Evolutionary conservation across 139 green algal genomes (phyloP).

Genomic region (Coelastrella sp.): DNA sequence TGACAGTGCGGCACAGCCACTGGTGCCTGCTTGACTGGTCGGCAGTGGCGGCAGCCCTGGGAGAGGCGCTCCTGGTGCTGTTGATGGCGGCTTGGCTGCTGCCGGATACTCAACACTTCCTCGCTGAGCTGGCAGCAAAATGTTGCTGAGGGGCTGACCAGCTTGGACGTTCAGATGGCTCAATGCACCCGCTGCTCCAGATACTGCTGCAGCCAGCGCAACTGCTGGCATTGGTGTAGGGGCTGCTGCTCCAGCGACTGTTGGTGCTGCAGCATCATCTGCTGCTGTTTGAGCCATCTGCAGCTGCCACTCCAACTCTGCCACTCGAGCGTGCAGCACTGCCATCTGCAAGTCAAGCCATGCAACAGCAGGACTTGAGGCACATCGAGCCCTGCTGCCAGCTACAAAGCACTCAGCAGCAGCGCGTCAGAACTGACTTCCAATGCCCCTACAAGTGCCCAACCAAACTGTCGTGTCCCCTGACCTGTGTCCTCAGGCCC

Average conservation of each 20-base stretch:
- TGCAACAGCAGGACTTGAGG: not conserved
- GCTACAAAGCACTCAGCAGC: no score
- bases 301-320: not conserved
- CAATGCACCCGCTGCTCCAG: not conserved
- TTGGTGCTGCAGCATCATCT: not conserved
- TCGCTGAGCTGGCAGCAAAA: not conserved
- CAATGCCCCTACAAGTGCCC: no score
- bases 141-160: not conserved
- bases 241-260: not conserved
- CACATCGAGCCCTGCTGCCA: no score
- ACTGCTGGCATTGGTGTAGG: not conserved
- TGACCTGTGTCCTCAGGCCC: constrained; percentile 7
- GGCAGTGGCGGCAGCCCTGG: not conserved
- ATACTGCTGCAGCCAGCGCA: not conserved
- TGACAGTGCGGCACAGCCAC: not conserved
- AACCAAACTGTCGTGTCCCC: not conserved
- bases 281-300: not conserved
- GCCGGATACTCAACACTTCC: not conserved
- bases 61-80: not conserved
- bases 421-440: no score
- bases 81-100: not conserved
- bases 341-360: constrained; percentile 5
- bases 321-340: not conserved
- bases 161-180: not conserved
- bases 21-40: not conserved